Evolutionary conservation across 371 early-diverging fungal species (phyloP).

Genomic region (Fennellomyces sp.): DNA sequence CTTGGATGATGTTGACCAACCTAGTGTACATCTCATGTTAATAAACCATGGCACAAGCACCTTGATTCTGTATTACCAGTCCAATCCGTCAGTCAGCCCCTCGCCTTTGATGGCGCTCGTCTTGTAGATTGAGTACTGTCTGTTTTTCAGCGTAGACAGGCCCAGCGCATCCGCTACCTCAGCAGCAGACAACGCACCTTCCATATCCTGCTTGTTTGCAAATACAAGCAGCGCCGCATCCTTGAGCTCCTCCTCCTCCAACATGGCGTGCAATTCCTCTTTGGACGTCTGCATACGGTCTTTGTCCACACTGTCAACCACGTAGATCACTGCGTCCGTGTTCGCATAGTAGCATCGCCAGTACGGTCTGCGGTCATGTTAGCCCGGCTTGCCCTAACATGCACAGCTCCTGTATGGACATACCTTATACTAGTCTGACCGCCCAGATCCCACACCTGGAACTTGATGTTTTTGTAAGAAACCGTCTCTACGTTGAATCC

Average conservation of each 20-base stretch:
- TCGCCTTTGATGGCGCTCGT: slow-evolving; percentile 95
- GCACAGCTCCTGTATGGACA: too few species aligned
- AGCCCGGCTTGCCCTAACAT: too few species aligned
- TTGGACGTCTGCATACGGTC: slow-evolving; percentile 90
- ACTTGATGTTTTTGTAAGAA: slow-evolving; percentile 95
- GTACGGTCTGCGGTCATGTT: slow-evolving; percentile 30
- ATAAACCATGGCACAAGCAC: neutral
- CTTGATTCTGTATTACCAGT: slow-evolving; percentile 56
- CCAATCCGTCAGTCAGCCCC: slow-evolving; percentile 93
- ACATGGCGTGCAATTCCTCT: slow-evolving; percentile 86
- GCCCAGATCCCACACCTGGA: slow-evolving; percentile 98
- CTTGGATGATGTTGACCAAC: slow-evolving; percentile 55
- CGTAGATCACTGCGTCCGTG: slow-evolving; percentile 93
- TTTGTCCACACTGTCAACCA: slow-evolving; percentile 94
- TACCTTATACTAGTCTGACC: slow-evolving; percentile 96
- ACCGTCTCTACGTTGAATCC: slow-evolving; percentile 99
- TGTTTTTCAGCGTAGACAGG: slow-evolving; percentile 78
- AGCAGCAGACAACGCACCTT: slow-evolving; percentile 84
- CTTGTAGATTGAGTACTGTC: slow-evolving; percentile 93
- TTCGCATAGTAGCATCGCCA: slow-evolving; percentile 79
- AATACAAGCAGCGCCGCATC: slow-evolving; percentile 84
- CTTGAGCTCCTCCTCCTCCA: slow-evolving; percentile 88
- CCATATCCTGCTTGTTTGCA: slow-evolving; percentile 93
- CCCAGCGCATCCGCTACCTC: slow-evolving; percentile 88
- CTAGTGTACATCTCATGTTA: slow-evolving; percentile 13